Evolutionary conservation across 306 rosid genomes (phyloP).

Genomic region (Biancaea sappan): DNA sequence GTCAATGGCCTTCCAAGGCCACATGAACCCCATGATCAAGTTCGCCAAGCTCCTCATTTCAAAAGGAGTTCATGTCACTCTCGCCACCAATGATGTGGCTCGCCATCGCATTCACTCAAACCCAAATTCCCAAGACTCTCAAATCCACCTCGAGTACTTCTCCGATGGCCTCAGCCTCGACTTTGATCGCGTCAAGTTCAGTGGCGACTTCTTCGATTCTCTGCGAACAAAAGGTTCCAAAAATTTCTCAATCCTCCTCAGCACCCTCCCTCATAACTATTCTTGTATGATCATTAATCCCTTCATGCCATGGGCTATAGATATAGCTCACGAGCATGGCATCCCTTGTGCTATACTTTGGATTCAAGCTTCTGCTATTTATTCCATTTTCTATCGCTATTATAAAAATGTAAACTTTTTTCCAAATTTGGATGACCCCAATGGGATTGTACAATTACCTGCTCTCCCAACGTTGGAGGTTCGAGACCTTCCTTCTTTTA

Average conservation of each 20-base stretch:
- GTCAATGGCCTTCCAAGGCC: constrained; percentile 54
- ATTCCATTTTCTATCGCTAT: constrained; percentile 52
- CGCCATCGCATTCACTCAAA: constrained; percentile 23
- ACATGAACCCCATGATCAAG: constrained; percentile 56
- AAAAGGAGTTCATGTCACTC: constrained; percentile 50
- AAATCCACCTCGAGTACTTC: constrained; percentile 39
- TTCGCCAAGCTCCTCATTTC: constrained; percentile 45
- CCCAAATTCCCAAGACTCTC: not conserved
- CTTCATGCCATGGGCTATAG: constrained; percentile 53
- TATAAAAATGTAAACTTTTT: constrained; percentile 21
- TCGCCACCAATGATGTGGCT: constrained; percentile 45
- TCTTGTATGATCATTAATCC: constrained; percentile 52
- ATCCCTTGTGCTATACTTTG: constrained; percentile 67
- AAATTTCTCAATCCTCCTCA: constrained; percentile 44
- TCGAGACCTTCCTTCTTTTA: constrained; percentile 50
- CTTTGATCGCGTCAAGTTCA: constrained; percentile 46
- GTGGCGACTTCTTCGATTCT: not conserved
- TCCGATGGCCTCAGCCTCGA: constrained; percentile 55
- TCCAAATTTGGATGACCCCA: constrained; percentile 34
- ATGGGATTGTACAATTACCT: constrained; percentile 40
- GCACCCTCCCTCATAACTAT: constrained; percentile 19
- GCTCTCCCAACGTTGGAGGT: constrained; percentile 49
- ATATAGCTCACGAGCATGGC: constrained; percentile 28
- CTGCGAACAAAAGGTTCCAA: constrained; percentile 31
- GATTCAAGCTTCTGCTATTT: constrained; percentile 57